Evolutionary conservation across 2,329 filamentous ascomycete genomes (phyloP), one percentile per base, ranked within the genome.

Genomic region (Didymella glomerata): DNA sequence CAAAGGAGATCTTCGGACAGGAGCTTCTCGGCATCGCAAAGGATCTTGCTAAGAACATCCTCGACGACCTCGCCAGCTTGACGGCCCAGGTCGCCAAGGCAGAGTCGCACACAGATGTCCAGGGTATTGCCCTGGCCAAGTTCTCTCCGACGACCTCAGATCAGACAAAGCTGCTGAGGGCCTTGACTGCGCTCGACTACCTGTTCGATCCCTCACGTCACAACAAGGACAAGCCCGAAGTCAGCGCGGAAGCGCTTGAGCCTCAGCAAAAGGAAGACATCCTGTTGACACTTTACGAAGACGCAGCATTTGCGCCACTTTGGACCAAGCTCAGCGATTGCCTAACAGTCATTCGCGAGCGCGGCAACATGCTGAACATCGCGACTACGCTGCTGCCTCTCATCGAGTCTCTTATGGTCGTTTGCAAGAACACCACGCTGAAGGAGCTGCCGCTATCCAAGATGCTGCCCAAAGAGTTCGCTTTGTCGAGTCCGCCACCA

Each of bases 401-500:
- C 28, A 97, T 99, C 61, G 95, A 99, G 78, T 92, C 93, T 6
- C 83, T 99, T 62, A 99, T 99, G 95, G 95, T 99, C 52, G 93
- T 99, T 27, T 99, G 96, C 85, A 99, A 98, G 83, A 98, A 98
- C 77, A 97, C 93, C 9, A 90, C 92, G 1, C 82, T 93, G 53
- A 89, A 88, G 71, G 91, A 95, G 61, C 80, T 87, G 25, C 78
- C 84, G 1, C 67, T 84, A 5, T 67, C 73, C 24, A 77, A 77
- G 54, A 68, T 74, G 27, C 57, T 73, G 18, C 66, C 74, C 1
- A 90, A 90, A 72, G 91, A 95, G 47, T 85, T 91, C 75, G 82
- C 89, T 14, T 79, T 93, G 36, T 87, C 90, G 22, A 96, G 90
- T 68, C 91, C 92, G 57, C 84, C 88, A 32, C 90, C 92, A 1